Base-by-base conservation (phyloP, 2,329 filamentous ascomycete species). In the Ceratocystis smalleyi region DNA sequence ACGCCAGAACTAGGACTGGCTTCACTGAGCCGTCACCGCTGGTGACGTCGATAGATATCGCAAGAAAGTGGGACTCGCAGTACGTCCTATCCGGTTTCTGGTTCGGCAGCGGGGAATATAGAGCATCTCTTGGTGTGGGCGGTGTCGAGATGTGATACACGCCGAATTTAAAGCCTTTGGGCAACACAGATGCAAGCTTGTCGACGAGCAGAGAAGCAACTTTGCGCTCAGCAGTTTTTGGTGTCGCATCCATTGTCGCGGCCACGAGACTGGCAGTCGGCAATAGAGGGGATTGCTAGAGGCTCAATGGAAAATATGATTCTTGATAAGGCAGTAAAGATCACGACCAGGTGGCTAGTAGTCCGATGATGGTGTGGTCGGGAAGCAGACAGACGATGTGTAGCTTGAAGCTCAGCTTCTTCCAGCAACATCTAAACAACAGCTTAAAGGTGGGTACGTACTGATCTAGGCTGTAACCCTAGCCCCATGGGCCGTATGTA, bases 111-210 rank as follows among this genome's bases (percentile, higher is more conserved):
- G 91, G 81, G 43, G 88, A 86, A 75, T 87, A 96, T 54, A 99
- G 82, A 17, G 92, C 81, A 7, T 85, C 81, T 67, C 85, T 87
- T 71, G 80, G 80, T 43, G 84, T 86, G 4, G 92, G 89, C 15
- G 88, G 87, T 4, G 91, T 95, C 27, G 90, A 95, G 69, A 96
- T 77, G 76, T 99, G 92, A 73, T 95, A 86, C 70, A 92, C 79
- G 68, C 80, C 85, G 72, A 95, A 88, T 15, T 71, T 75, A 70
- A 74, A 72, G 68, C 75, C 78, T 67, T 79, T 77, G 8, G 83
- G 83, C 8, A 87, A 77, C 10, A 79, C 76, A 1, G 73, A 70
- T 5, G 79, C 77, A 10, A 83, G 75, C 66, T 72, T 74, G 45
- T 74, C 72, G 47, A 72, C 68, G 2, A 79, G 72, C 12, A 61